Percentiles rank a stretch among this genome's conserved stretches.
Evolutionary conservation across 768 basidiomycete species (phyloP).

Genomic region (Dacryopinax primogenitus): DNA sequence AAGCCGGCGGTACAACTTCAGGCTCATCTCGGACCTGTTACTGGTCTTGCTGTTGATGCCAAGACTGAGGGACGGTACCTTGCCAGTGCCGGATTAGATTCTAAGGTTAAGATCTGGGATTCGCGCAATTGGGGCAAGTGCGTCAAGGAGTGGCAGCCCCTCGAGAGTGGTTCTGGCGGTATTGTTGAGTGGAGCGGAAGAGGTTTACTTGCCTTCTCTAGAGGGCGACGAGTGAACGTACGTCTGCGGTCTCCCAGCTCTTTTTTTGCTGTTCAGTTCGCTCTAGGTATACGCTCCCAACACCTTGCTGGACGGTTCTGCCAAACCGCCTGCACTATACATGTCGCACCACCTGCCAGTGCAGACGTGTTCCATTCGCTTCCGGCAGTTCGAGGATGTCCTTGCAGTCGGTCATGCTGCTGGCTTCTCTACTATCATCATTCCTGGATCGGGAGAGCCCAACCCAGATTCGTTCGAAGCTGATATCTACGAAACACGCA

Average conservation of each 20-base stretch:
- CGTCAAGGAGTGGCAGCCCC: constrained; percentile 61
- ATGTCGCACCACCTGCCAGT: constrained; percentile 75
- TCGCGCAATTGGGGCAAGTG: constrained; percentile 88
- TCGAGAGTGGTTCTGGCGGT: constrained; percentile 38
- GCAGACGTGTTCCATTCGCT: constrained; percentile 61
- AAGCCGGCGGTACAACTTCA: constrained; percentile 85
- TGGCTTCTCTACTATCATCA: constrained; percentile 73
- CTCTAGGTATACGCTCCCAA: constrained; percentile 59
- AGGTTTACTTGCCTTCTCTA: constrained; percentile 69
- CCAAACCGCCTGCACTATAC: constrained; percentile 63
- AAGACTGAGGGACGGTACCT: constrained; percentile 79
- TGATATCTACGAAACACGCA: constrained; percentile 84
- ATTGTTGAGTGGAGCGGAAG: constrained; percentile 68
- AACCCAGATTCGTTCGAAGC: constrained; percentile 90
- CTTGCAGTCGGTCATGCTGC: constrained; percentile 60
- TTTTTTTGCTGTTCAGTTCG: not conserved
- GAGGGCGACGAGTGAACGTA: constrained; percentile 75
- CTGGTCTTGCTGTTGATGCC: constrained; percentile 68
- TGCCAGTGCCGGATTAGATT: constrained; percentile 80
- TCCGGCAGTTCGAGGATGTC: constrained; percentile 79
- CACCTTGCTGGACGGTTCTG: constrained; percentile 23
- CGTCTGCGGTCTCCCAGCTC: constrained; percentile 19
- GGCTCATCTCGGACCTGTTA: constrained; percentile 79
- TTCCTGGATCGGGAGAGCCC: constrained; percentile 86
- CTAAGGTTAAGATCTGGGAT: constrained; percentile 91